Evolutionary conservation across 225 moss, liverwort and hornwort species (phyloP).

Genomic region (Physcomitrium patens): DNA sequence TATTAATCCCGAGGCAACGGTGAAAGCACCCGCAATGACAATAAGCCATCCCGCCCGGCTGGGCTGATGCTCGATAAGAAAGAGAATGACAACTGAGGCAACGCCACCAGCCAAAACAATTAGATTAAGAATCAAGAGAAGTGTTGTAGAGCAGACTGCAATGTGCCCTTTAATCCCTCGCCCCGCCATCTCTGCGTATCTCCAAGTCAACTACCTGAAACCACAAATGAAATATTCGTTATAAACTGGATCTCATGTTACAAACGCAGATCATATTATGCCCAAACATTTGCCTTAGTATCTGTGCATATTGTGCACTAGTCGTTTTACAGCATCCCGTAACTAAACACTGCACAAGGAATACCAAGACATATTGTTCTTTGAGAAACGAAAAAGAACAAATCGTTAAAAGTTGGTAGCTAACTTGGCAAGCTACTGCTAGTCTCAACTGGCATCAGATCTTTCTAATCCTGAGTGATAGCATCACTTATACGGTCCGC

Average conservation of each 20-base stretch:
- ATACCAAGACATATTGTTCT: not conserved
- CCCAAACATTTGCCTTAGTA: not conserved
- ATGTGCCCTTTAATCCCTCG: constrained; percentile 57
- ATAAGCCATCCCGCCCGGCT: constrained; percentile 55
- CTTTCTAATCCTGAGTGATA: not conserved
- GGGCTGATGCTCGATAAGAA: constrained; percentile 51
- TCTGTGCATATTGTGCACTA: not conserved
- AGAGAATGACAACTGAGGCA: constrained; percentile 44
- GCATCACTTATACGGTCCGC: not conserved
- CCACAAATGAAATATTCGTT: constrained; percentile 4
- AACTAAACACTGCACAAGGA: not conserved
- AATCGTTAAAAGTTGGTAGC: not conserved
- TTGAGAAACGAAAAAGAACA: not conserved
- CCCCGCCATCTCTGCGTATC: constrained; percentile 52
- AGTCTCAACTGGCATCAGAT: not conserved
- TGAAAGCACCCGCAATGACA: constrained; percentile 52
- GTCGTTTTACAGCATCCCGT: not conserved
- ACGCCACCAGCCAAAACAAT: constrained; percentile 55
- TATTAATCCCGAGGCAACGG: constrained; percentile 53
- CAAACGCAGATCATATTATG: not conserved
- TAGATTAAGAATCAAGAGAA: constrained; percentile 58
- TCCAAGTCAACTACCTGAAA: constrained; percentile 34
- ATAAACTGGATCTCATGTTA: not conserved
- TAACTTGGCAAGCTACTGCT: not conserved
- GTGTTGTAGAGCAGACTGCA: constrained; percentile 62